phyloP scores from a whole-genome alignment of 2,329 filamentous ascomycete species.

The Botrytis hyacinthi region DNA sequence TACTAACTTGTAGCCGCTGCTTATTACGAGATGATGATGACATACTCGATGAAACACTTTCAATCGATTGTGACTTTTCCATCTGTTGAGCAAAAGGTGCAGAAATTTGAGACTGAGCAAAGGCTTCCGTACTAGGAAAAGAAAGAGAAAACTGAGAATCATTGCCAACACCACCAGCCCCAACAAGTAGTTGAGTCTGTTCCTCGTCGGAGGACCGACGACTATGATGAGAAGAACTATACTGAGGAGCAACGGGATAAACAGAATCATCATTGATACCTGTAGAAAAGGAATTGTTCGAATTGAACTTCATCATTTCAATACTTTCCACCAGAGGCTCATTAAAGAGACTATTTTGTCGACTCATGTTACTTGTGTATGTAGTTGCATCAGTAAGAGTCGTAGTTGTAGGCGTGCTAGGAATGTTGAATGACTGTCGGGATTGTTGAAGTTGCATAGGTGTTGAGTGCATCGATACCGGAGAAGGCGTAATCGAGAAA shows the following conservation, averaged over 20 bases:
- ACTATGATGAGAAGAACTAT: slow-evolving; percentile 32
- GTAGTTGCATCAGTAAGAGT: slow-evolving; percentile 38
- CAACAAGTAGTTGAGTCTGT: slow-evolving; percentile 37
- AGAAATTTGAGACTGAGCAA: slow-evolving; percentile 32
- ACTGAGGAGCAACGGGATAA: slow-evolving; percentile 34
- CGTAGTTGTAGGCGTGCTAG: slow-evolving; percentile 35
- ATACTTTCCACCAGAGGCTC: slow-evolving; percentile 37
- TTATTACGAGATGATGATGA: slow-evolving; percentile 37
- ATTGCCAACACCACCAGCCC: slow-evolving; percentile 38
- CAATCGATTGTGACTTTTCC: slow-evolving; percentile 38
- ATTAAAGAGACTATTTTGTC: slow-evolving; percentile 38
- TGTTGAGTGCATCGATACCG: slow-evolving; percentile 3
- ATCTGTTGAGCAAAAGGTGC: slow-evolving; percentile 35
- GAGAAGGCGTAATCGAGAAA: slow-evolving; percentile 28
- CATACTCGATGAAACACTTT: slow-evolving; percentile 37
- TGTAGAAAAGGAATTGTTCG: slow-evolving; percentile 35
- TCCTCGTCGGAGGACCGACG: slow-evolving; percentile 37
- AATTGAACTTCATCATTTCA: slow-evolving; percentile 39
- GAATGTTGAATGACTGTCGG: slow-evolving; percentile 30
- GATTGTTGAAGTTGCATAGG: slow-evolving; percentile 26
- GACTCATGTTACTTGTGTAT: slow-evolving; percentile 38
- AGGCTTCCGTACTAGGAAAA: slow-evolving; percentile 29
- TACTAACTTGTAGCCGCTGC: slow-evolving; percentile 36
- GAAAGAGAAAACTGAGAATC: slow-evolving; percentile 36
- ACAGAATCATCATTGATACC: slow-evolving; percentile 34